Base-by-base conservation (phyloP, 345 rosid species). In the Salix koriyanagi region DNA sequence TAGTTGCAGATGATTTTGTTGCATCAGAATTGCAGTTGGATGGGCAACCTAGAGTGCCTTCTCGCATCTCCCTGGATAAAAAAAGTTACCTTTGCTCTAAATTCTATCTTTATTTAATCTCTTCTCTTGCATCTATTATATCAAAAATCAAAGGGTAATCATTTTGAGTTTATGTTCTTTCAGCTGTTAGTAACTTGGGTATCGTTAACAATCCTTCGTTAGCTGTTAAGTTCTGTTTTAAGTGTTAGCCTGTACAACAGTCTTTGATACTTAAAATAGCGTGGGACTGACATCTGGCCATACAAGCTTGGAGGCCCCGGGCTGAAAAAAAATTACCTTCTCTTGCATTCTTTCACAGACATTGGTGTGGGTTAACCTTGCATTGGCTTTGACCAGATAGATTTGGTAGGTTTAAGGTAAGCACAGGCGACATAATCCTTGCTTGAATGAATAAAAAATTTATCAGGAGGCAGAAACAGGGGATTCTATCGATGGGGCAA, bases 61-160 rank as follows among this genome's bases (percentile, higher is more conserved):
- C 80, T 52, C 77, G 81, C 28, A 65, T 84, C 23, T 65, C 81
- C 73, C 12, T 76, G 50, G 84, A 82, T 79, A 68, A 77, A 61
- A 87, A 85, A 77, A 56, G 80, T 77, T 23, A 1, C 6, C 23
- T 62, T 25, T 39, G 18, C 70, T 65, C 30, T 42, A 42, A 42
- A 42, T 42, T 42, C 19, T 52, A 19, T 52, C 58, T 52, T 52
- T 52, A 19, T 52, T 19, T 52, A 52, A 52, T 52, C 23, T 52
- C 58, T 65, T 37, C 18, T 15, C 15, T 69, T 30, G 34, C 30
- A 18, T 68, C 3, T 9, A 56, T 7, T 44, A 9, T 74, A 25
- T 28, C 1, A 13, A 44, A 50, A 37, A 28, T 28, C 15, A 12
- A 13, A 9, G 32, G 69, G 56, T 13, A 60, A 19, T 21, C 21